Base-by-base conservation (phyloP, 345 rosid genomes). In the Anacardium occidentale region DNA sequence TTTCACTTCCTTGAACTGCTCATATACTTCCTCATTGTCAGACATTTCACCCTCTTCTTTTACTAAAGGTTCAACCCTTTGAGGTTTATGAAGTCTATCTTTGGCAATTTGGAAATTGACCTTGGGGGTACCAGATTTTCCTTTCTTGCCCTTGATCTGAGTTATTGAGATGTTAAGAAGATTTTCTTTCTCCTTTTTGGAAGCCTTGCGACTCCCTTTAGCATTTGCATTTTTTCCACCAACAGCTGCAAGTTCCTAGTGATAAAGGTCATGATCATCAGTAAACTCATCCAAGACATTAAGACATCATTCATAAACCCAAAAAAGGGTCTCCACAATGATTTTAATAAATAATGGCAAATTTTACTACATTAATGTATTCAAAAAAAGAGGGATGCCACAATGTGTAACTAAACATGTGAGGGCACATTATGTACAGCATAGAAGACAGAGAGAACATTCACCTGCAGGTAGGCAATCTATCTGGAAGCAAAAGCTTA, bases 21-120 rank as follows among this genome's bases (percentile, higher is more conserved):
- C 98, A 57, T 90, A 88, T 29, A 96, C 89, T 84, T 90, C 98
- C 76, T 90, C 99, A 42, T 90, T 82, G 82, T 88, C 99, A 12
- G 99, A 96, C 98, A 96, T 96, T 79, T 96, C 99, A 61, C 99
- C 99, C 84, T 96, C 99, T 85, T 96, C 99, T 80, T 96, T 96
- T 54, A 74, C 91, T 70, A 96, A 73, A 44, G 85, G 96, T 74
- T 91, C 98, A 63, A 78, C 89, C 74, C 77, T 87, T 56, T 78
- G 91, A 48, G 84, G 82, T 76, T 81, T 96, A 83, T 87, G 90
- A 52, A 77, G 75, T 77, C 87, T 87, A 67, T 78, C 89, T 82
- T 63, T 88, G 65, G 77, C 68, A 24, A 63, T 37, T 53, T 74
- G 86, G 47, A 81, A 59, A 65, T 85, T 78, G 68, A 77, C 73